phyloP scores from a whole-genome alignment of 1,284 basidiomycete species.

The Papiliotrema laurentii region DNA sequence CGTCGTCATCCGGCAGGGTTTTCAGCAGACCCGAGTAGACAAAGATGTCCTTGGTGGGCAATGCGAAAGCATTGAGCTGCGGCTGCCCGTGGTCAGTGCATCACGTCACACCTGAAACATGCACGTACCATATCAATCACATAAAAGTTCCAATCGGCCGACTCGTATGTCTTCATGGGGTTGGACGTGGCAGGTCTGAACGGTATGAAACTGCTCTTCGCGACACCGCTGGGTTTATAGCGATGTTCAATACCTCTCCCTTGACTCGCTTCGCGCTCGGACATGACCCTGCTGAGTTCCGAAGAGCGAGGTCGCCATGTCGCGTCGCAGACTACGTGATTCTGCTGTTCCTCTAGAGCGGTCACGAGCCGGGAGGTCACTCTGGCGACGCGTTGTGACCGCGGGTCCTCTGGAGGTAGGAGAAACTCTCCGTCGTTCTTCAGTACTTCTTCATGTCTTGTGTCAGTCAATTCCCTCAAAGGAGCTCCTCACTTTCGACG shows the following conservation, averaged over 20 bases:
- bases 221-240: constrained; percentile 45
- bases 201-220: constrained; percentile 42
- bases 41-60: constrained; percentile 53
- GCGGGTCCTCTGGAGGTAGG: constrained; percentile 44
- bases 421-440: constrained; percentile 47
- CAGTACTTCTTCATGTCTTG: constrained; percentile 49
- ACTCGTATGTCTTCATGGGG: constrained; percentile 49
- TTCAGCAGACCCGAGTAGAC: constrained; percentile 53
- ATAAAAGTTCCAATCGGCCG: constrained; percentile 52
- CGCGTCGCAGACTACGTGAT: constrained; percentile 46
- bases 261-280: constrained; percentile 23
- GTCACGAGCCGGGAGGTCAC: constrained; percentile 43
- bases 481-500: constrained; percentile 44
- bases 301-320: constrained; percentile 43
- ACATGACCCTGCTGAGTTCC: constrained; percentile 28
- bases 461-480: neutral
- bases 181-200: constrained; percentile 46
- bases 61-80: constrained; percentile 53
- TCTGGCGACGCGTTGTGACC: constrained; percentile 42
- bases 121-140: constrained; percentile 49
- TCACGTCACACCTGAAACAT: constrained; percentile 4
- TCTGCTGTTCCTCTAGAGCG: constrained; percentile 47
- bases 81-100: constrained; percentile 29
- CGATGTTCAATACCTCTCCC: constrained; percentile 5
- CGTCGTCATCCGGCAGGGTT: constrained; percentile 47